Evolutionary conservation across 164 flowering plant species (phyloP), one percentile per base, ranked within the genome.

Genomic region (Berberis vulgaris): DNA sequence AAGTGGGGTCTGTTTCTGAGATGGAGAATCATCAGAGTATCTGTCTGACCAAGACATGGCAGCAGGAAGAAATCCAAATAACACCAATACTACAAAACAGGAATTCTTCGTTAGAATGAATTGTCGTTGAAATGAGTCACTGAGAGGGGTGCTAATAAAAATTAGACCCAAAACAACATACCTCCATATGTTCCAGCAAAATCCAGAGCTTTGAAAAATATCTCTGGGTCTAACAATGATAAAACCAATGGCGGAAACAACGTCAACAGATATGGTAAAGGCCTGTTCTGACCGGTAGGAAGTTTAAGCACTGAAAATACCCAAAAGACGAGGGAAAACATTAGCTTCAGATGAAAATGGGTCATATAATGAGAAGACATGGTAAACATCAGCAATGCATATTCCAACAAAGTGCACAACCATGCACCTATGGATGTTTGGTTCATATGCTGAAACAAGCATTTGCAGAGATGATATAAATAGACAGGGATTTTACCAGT

Each of bases 171-270:
- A 26, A 26, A 26, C 26, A 26, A 26, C 26, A 10, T 83, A 92
- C 96, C 97, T 86, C 98, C 98, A 78, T 90, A 93, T 8, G 98
- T 86, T 69, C 97, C 98, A n/a, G 98, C 98, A 80, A 93, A 90
- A 73, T 93, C 98, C 80, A 93, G 72, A 45, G 98, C 96, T 72
- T 86, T 90, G 76, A 90, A 93, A 72, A 93, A 90, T 70, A 93
- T 86, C 64, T 93, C 98, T 39, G 98, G 98, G 70, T 93, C 96
- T 3, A 90, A 80, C 78, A 83, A 63, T 12, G 97, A 78, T 39
- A 93, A 71, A 39, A 77, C 74, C 72, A 93, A 63, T 40, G 98
- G 98, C 46, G 98, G 97, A 68, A 86, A 42, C 76, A 93, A 65
- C 5, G 96, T 84, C 71, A 90, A 69, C 4, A 83, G 46, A 74